Evolutionary conservation across 2,329 filamentous ascomycete species (phyloP).

Genomic region (Colletotrichum simmondsii): DNA sequence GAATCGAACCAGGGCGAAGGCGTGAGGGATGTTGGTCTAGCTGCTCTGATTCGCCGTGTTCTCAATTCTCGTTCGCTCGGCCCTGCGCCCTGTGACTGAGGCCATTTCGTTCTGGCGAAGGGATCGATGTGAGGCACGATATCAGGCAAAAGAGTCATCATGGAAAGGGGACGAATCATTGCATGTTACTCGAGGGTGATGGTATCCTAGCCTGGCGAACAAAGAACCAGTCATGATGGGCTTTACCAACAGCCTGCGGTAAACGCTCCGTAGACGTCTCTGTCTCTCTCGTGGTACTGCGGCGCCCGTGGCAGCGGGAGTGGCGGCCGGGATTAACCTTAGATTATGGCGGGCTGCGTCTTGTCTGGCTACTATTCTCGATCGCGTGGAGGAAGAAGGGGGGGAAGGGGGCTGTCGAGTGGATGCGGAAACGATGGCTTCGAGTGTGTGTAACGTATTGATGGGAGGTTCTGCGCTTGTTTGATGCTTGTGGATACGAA

Average conservation of each 20-base stretch:
- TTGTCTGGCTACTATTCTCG: conserved; percentile 10
- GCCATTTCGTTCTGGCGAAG: background rate
- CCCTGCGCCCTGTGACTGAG: background rate
- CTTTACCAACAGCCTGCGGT: background rate
- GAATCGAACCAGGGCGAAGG: background rate
- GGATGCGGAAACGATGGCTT: background rate
- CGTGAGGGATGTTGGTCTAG: background rate
- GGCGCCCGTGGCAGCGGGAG: conserved; percentile 9
- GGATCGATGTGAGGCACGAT: background rate
- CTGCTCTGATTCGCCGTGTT: background rate
- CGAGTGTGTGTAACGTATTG: background rate
- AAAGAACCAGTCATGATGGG: background rate
- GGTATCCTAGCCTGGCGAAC: background rate
- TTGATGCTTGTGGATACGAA: background rate
- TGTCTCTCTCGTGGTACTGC: background rate
- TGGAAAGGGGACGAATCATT: background rate
- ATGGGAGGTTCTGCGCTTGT: conserved; percentile 8
- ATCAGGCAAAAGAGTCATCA: background rate
- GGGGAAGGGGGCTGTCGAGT: background rate
- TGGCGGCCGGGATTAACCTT: conserved; percentile 29
- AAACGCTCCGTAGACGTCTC: background rate
- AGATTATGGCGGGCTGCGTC: background rate
- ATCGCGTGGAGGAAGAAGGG: background rate
- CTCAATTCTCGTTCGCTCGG: background rate
- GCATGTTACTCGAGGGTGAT: background rate